Base-by-base conservation (phyloP, 2,329 filamentous ascomycete species). In the Diaporthe capsici region DNA sequence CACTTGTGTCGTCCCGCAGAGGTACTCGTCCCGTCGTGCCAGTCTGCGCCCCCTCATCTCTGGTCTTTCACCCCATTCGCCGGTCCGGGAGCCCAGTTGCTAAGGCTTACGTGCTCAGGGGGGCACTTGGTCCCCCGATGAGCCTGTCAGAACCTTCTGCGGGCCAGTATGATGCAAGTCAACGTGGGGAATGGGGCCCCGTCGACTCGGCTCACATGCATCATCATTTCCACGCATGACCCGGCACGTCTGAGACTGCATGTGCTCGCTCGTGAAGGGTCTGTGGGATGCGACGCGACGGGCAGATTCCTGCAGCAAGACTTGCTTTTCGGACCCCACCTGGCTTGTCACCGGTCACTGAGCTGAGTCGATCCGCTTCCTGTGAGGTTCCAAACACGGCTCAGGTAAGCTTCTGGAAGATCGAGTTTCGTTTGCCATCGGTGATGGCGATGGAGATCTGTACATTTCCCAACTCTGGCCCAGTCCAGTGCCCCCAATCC, bases 111-210 rank as follows among this genome's bases (percentile, higher is more conserved):
- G 73, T 74, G 55, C 63, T 63, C 61, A 28, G 31, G 68, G 57
- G 53, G 51, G 63, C 53, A 51, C 49, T 55, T 72, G 51, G 58
- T 60, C 60, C 31, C 60, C 65, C 71, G 61, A 58, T 58, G 68
- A 74, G 68, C 73, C 73, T 71, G 73, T 75, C 60, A 76, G 68
- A 72, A 71, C 68, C 73, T 73, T 75, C 61, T 72, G 71, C 55
- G 61, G 51, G 61, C 31, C 70, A 63, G 61, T 73, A 65, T 71
- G 72, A 75, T 75, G 73, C 75, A 75, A 67, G 61, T 68, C 60
- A 75, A 73, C 73, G 75, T 76, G 75, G 75, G 75, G 75, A 58
- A 37, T 34, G 53, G 53, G 60, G 67, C 58, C 47, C 75, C 68
- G 60, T 51, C 68, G 68, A 58, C 67, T 42, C 58, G 58, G 57